Conservation (phyloP, 208 protist genomes). For the Angomonas desouzai region DNA sequence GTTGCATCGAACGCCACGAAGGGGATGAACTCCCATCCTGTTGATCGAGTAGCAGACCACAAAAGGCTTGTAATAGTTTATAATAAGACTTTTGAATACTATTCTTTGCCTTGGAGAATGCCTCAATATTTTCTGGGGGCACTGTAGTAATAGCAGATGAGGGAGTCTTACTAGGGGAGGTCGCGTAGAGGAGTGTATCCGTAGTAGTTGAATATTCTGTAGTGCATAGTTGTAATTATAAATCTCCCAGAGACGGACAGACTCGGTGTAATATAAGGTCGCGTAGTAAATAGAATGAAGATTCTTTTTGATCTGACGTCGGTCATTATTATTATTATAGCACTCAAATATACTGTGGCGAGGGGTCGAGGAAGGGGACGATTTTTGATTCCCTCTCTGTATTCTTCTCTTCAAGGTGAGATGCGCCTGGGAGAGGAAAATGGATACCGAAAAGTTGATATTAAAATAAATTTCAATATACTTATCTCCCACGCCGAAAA, state of each 20-base stretch:
- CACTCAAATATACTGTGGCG: neutral
- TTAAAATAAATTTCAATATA: constrained; percentile 1
- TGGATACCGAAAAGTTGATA: constrained; percentile 6
- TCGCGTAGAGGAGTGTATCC: too few species aligned
- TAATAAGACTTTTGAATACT: constrained; percentile 3
- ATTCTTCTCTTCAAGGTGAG: neutral
- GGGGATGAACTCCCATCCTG: neutral
- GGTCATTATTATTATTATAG: neutral
- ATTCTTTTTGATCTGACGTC: neutral
- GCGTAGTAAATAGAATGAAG: neutral
- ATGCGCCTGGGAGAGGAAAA: neutral
- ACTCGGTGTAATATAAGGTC: neutral
- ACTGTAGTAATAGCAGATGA: neutral
- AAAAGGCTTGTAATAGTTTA: neutral
- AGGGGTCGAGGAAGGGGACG: neutral
- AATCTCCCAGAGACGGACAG: neutral
- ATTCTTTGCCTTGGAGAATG: neutral
- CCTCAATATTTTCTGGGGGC: neutral
- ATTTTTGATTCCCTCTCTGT: neutral
- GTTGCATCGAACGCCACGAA: neutral
- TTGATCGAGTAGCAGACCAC: neutral
- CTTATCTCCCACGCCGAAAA: neutral
- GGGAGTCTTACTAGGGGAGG: too few species aligned
- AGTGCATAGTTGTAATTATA: neutral
- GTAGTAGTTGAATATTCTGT: neutral